These are phyloP conservation scores for Paramecium biaurelia DNA, from an alignment of 73 alveolate species.

Conservation along the genomic window DNA sequence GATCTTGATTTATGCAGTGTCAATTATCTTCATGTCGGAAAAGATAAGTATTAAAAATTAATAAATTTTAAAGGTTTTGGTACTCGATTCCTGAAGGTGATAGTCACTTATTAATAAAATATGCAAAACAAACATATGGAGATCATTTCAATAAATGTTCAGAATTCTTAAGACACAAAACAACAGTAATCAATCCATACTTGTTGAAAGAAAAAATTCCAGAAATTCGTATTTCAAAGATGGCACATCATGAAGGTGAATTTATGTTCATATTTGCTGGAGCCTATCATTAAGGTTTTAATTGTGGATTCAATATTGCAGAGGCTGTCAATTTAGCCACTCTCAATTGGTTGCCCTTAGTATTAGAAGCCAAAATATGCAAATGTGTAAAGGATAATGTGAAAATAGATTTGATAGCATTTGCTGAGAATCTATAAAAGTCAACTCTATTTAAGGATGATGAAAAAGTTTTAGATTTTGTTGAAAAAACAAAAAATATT, in stretches of 20 bases:
- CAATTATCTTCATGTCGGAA: conserved; percentile 82
- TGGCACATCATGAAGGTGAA: conserved; percentile 80
- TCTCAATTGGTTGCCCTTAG: conserved; percentile 61
- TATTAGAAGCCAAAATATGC: conserved; percentile 50
- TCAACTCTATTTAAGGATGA: not conserved
- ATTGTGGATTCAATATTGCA: conserved; percentile 85
- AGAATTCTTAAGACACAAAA: conserved; percentile 80
- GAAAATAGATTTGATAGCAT: conserved; percentile 48
- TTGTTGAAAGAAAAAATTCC: conserved; percentile 59
- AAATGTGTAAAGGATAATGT: conserved; percentile 65
- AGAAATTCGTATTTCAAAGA: conserved; percentile 69
- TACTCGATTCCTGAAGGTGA: conserved; percentile 74
- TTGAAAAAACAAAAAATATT: not conserved
- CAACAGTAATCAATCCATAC: conserved; percentile 77
- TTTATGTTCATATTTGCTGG: conserved; percentile 74
- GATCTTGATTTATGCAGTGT: conserved; percentile 81
- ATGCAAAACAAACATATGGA: conserved; percentile 66
- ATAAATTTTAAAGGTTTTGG: conserved; percentile 65
- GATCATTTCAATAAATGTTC: conserved; percentile 80
- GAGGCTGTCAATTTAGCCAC: conserved; percentile 90
- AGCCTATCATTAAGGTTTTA: conserved; percentile 88
- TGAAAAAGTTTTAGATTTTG: not conserved
- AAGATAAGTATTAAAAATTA: conserved; percentile 63
- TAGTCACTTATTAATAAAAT: conserved; percentile 70
- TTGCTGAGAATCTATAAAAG: conserved; percentile 44